Evolutionary conservation across 2,329 filamentous ascomycete genomes (phyloP), one percentile per base, ranked within the genome.

Genomic region (Coniochaeta sp.): DNA sequence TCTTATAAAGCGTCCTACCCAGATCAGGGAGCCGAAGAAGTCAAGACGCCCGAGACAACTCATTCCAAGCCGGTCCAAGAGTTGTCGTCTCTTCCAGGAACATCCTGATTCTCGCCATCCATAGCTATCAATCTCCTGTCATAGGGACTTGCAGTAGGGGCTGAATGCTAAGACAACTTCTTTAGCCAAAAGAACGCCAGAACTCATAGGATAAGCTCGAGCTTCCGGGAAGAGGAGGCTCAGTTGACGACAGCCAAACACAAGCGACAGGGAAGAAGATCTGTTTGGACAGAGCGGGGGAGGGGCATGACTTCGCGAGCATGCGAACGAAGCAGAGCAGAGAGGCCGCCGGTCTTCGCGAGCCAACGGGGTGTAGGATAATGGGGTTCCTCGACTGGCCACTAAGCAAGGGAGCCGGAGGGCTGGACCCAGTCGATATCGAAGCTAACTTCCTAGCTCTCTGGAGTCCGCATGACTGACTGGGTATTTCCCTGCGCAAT

Each of bases 301-400:
- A 56, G 54, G 54, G 54, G 54, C 54, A 56, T 56, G 54, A 36
- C 54, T 28, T 34, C 4, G 19, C 36, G 28, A 36, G 8, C 54
- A 56, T 56, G 54, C 54, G 54, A 56, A 56, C 54, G 54, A 56
- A 56, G 30, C 54, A 56, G 30, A 38, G 34, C 54, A 56, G 54
- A 36, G 54, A 52, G 47, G 47, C 47, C 47, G 47, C 47, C 47
- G 22, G 47, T 52, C 22, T 12, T 52, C 47, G 47, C 26, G 22
- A 52, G 24, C 47, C 47, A 52, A 52, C 47, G 47, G 26, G 47
- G 30, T 30, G 47, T 52, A 52, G 47, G 22, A 7, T 52, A 30
- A 52, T 8, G 8, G n/a, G 30, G 54, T 2, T 24, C 12, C 16
- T 19, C 38, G n/a, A 34, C 54, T 56, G 54, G 54, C 54, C 54